A percentile compares a stretch with the other conserved stretches of the same genome.
Conservation (phyloP, 208 protist species). For the Acanthamoeba lenticulata region DNA sequence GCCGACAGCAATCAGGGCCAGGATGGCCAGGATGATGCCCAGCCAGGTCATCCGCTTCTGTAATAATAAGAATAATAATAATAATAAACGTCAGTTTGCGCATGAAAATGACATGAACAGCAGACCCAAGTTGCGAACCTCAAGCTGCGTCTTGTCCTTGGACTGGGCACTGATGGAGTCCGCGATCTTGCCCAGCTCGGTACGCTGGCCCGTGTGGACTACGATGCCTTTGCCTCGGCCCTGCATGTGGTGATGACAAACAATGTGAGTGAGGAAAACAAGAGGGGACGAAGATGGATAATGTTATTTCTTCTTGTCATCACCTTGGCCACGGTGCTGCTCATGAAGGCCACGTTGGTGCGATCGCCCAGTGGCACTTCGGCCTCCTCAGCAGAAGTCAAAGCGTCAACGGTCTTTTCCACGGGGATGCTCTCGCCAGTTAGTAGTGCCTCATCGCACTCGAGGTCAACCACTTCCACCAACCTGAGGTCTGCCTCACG, state of each 20-base stretch:
- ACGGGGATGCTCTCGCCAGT: conserved; percentile 92
- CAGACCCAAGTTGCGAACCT: background rate
- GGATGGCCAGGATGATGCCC: conserved; percentile 36
- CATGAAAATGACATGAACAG: background rate
- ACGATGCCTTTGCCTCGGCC: conserved; percentile 48
- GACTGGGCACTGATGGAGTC: background rate
- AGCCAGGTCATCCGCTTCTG: conserved; percentile 50
- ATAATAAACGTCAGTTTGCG: no score
- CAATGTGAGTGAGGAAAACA: background rate
- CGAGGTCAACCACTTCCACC: conserved; percentile 73
- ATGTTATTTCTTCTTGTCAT: no score
- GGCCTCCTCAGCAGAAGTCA: background rate
- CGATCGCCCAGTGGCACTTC: background rate
- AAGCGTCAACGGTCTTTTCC: conserved; percentile 75
- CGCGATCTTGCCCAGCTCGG: conserved; percentile 50
- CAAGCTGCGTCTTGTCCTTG: conserved; percentile 22
- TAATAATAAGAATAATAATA: background rate
- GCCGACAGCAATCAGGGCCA: conserved; percentile 4
- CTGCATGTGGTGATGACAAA: background rate
- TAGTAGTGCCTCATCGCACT: conserved; percentile 91
- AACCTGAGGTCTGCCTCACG: conserved; percentile 90
- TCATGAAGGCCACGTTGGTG: conserved; percentile 62
- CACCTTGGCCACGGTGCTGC: conserved; percentile 48
- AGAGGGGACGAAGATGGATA: no score
- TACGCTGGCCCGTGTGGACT: conserved; percentile 45